These are phyloP conservation scores for Helicocarpus griseus DNA, from an alignment of 2,329 filamentous ascomycete species.

Conservation along the genomic window DNA sequence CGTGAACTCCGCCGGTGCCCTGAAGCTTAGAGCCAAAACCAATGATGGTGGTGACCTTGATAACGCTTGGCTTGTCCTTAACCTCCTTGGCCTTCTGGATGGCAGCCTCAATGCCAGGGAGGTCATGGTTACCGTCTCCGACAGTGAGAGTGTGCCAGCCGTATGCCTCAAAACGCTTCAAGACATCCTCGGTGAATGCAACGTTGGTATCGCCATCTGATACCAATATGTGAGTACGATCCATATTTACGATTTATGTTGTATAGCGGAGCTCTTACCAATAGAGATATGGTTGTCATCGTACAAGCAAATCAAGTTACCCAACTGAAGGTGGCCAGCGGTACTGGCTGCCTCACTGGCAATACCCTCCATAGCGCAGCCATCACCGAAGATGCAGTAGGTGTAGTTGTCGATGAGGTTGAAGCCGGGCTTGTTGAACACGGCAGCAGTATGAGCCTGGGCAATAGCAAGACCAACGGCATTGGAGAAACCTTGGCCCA, in stretches of 20 bases:
- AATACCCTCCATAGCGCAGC: conserved; percentile 97
- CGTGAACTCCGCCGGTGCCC: conserved; percentile 93
- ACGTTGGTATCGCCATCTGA: conserved; percentile 87
- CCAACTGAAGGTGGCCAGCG: conserved; percentile 92
- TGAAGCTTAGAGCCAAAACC: conserved; percentile 88
- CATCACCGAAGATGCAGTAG: conserved; percentile 93
- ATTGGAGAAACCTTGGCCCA: conserved; percentile 95
- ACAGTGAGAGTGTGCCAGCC: conserved; percentile 89
- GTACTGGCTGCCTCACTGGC: conserved; percentile 84
- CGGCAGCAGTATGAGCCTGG: conserved; percentile 78
- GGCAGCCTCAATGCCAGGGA: conserved; percentile 77
- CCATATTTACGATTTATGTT: background rate
- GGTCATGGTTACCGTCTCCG: conserved; percentile 78
- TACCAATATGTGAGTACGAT: conserved; percentile 7
- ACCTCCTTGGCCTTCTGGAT: conserved; percentile 76
- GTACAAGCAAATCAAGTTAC: conserved; percentile 93
- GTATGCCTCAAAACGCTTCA: conserved; percentile 90
- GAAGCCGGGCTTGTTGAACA: conserved; percentile 95
- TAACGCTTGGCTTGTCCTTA: conserved; percentile 93
- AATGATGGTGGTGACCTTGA: conserved; percentile 95
- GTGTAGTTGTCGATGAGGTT: conserved; percentile 94
- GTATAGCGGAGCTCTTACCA: conserved; percentile 37
- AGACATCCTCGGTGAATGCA: conserved; percentile 94
- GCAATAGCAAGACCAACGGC: conserved; percentile 96
- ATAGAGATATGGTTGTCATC: conserved; percentile 97